A percentile compares a stretch with the other conserved stretches of the same genome.
Conservation (phyloP, 192 early-diverging fungal species). For the Jimgerdemannia flammicorona region DNA sequence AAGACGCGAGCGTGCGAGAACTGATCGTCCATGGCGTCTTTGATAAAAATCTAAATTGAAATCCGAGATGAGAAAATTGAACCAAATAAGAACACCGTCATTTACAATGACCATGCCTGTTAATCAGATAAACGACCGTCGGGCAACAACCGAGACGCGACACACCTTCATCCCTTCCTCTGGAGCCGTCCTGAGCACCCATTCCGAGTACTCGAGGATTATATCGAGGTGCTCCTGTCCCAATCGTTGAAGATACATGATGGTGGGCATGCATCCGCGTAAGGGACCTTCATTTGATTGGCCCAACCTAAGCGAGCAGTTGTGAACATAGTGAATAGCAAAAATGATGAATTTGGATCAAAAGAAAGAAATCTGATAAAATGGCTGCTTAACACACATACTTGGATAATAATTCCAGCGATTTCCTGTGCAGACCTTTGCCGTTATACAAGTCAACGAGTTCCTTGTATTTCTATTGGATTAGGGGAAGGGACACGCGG, state of each 20-base stretch:
- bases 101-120: background rate
- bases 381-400: slow-evolving; percentile 26
- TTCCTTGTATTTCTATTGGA: slow-evolving; percentile 70
- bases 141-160: slow-evolving; percentile 1
- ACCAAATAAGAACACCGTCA: background rate
- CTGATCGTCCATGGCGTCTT: slow-evolving; percentile 52
- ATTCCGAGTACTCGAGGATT: slow-evolving; percentile 78
- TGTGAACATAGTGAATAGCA: background rate
- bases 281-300: slow-evolving; percentile 48
- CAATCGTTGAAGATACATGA: slow-evolving; percentile 76
- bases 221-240: slow-evolving; percentile 74
- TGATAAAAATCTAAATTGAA: slow-evolving; percentile 44
- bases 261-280: slow-evolving; percentile 58
- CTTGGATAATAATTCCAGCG: slow-evolving; percentile 75
- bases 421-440: slow-evolving; percentile 86
- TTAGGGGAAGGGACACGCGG: background rate
- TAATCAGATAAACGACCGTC: background rate
- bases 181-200: slow-evolving; percentile 69
- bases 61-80: background rate
- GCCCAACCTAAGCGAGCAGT: slow-evolving; percentile 21
- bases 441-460: slow-evolving; percentile 93
- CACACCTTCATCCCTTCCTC: slow-evolving; percentile 65
- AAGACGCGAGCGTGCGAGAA: slow-evolving; percentile 61
- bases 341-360: background rate
- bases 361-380: background rate